These are phyloP conservation scores for Metroxylon sagu DNA, from an alignment of 176 grass and related monocot genomes.

Conservation along the genomic window DNA sequence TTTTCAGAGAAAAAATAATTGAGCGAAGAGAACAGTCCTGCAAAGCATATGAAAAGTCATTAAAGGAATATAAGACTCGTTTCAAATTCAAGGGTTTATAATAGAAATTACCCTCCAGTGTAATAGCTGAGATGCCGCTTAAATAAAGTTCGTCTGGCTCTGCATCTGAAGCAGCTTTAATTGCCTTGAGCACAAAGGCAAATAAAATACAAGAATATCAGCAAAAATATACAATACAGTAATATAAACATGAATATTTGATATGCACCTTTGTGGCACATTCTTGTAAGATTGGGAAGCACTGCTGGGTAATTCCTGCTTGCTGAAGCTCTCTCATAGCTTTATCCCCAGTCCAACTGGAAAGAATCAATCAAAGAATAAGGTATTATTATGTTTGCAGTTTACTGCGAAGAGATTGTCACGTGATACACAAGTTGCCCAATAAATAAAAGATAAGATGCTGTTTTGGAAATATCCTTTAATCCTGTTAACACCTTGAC, in stretches of 20 bases:
- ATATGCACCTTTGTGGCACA: conserved; percentile 74
- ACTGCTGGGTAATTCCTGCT: conserved; percentile 56
- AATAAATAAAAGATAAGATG: too few relatives aligned
- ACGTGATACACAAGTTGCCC: too few relatives aligned
- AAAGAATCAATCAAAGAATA: conserved; percentile 10
- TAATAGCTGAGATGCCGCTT: conserved; percentile 52
- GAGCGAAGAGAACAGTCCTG: conserved; percentile 88
- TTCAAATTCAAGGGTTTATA: too few relatives aligned
- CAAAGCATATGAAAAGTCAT: conserved; percentile 13
- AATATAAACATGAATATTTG: not conserved
- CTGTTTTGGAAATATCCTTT: too few relatives aligned
- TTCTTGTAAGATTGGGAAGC: conserved; percentile 72
- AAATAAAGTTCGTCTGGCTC: conserved; percentile 54
- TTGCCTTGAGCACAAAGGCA: conserved; percentile 34
- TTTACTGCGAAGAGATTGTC: too few relatives aligned
- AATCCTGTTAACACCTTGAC: too few relatives aligned
- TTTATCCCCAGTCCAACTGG: conserved; percentile 88
- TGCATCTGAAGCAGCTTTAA: conserved; percentile 74
- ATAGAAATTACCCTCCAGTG: conserved; percentile 53
- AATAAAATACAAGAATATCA: not conserved
- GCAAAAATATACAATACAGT: not conserved
- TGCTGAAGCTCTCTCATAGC: conserved; percentile 61
- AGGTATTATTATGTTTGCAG: not conserved
- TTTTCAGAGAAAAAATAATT: conserved; percentile 62
- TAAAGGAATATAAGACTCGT: not conserved